phyloP scores from a whole-genome alignment of 2,329 filamentous ascomycete genomes.

The Colletotrichum noveboracense region DNA sequence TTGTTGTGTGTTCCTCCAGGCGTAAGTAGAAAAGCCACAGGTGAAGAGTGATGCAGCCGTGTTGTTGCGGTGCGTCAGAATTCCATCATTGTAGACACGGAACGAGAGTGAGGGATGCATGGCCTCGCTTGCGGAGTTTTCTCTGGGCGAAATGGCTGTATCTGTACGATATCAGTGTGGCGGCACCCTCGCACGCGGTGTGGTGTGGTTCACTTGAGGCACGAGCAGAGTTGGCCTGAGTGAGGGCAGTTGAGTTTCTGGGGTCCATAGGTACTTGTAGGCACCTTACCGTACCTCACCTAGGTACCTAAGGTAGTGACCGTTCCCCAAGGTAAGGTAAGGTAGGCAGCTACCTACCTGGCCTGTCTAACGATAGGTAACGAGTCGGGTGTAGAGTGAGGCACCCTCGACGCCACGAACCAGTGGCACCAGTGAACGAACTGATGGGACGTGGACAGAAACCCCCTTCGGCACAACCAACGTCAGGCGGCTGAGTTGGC shows the following conservation, averaged over 20 bases:
- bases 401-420: not conserved
- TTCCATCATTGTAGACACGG: not conserved
- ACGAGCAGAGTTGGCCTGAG: not conserved
- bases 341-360: too few relatives aligned
- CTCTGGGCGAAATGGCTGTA: not conserved
- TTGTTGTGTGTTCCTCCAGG: not conserved
- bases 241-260: not conserved
- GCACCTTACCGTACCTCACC: too few relatives aligned
- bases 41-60: not conserved
- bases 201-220: not conserved
- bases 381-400: not conserved
- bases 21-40: not conserved
- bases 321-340: too few relatives aligned
- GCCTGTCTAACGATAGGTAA: not conserved
- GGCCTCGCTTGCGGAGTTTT: not conserved
- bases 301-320: too few relatives aligned
- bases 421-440: not conserved
- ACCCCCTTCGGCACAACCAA: not conserved
- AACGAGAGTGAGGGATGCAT: not conserved
- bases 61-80: not conserved
- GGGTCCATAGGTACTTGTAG: not conserved
- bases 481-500: not conserved
- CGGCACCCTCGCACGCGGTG: not conserved
- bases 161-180: not conserved
- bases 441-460: not conserved